Base-by-base conservation (phyloP, 805 yeast genomes). In the Candida golubevii region DNA sequence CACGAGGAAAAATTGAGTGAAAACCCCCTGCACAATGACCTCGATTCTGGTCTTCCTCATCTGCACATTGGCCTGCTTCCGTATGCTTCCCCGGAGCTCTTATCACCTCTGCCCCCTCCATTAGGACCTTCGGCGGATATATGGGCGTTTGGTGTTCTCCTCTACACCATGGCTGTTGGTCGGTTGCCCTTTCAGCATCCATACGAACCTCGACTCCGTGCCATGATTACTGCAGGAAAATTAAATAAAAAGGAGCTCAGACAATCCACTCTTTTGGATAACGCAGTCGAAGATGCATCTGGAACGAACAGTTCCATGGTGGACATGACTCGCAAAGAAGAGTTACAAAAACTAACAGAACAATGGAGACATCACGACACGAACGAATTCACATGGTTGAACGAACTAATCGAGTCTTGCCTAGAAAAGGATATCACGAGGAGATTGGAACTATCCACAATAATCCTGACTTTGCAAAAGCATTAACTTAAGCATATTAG, bases 131-230 rank as follows among this genome's bases (percentile, higher is more conserved):
- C 79, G 33, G 83, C 90, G 1, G 98, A 90, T 64, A 75, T 87
- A 6, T 90, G 97, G 97, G 95, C 97, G 0, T 72, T 86, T 36
- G 98, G 97, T 4, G 86, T 89, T 0, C 66, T 85, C 50, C 54
- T 84, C 4, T 89, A 79, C 61, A 81, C 95, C 1, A 76, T 88
- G 78, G 63, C 82, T 27, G 75, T 80, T 23, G 90, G 95, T 0
- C 78, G 74, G 50, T 62, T 90, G 40, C 97, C 97, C 1, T 90
- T 90, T 66, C 81, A 80, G 47, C 96, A 89, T 59, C 77, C 77
- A n/a, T 85, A 82, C 60, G 89, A 86, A 55, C 95, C 96, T 9
- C 69, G 89, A 49, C 68, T 90, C 48, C 74, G 88, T 34, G 79
- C 85, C 10, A 75, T 80, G 70, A 90, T 90, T 35, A 63, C 80